Base-by-base conservation (phyloP, 192 early-diverging fungal genomes). In the Mortierella hygrophila region DNA sequence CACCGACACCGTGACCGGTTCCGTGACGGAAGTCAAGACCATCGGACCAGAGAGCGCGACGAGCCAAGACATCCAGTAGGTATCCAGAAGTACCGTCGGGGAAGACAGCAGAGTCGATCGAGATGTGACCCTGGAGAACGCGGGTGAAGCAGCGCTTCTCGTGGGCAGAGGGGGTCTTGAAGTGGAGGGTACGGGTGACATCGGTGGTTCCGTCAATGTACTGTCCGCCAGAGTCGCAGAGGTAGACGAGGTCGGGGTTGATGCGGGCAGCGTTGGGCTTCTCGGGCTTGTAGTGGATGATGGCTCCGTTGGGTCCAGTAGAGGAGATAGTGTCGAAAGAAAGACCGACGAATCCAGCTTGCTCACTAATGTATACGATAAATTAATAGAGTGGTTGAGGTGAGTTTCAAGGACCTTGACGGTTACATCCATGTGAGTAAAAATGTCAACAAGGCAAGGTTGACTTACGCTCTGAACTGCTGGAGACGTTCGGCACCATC, bases 41-140 rank as follows among this genome's bases (percentile, higher is more conserved):
- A 26, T 95, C 95, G 57, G 92, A 89, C 98, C 98, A 99, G 49
- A 99, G 91, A 44, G 97, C 90, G 32, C 92, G 79, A 42, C 98
- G 93, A 13, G 98, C 97, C 76, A 98, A 91, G 47, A 94, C 91
- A 85, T 99, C 98, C 60, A 99, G 88, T n/a, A 95, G 88, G 87
- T 95, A 99, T 26, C 98, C 97, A 83, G 94, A 91, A 15, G 95
- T 97, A 35, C 96, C 96, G 21, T 86, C 85, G 5, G 98, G 98
- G 91, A 99, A 99, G 42, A 98, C 94, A 2, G 95, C 93, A 76
- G 90, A 79, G 79, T 98, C 98, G 73, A 99, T 92, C 47, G 96
- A 94, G 88, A 99, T 99, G 80, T 99, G 98, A 46, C 98, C 98
- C 90, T 99, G 97, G 37, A 99, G 91, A 77, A 99, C 98, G n/a